These are phyloP conservation scores for Alternaria incomplexa DNA, from an alignment of 2,329 filamentous ascomycete species.

Conservation along the genomic window DNA sequence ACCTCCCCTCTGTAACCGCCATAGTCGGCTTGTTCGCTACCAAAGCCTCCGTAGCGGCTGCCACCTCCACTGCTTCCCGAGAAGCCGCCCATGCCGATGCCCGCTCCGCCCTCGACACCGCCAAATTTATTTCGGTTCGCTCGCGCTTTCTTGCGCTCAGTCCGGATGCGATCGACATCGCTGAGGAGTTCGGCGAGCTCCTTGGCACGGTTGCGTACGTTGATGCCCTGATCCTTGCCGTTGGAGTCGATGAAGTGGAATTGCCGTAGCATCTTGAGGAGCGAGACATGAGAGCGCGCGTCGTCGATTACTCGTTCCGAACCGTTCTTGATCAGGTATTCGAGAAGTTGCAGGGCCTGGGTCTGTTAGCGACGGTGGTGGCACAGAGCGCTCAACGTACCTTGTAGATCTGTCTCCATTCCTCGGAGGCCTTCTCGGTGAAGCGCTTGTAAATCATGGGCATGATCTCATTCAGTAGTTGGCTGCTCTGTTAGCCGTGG, in stretches of 20 bases:
- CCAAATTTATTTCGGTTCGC: conserved; percentile 92
- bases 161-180: conserved; percentile 84
- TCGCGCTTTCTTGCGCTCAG: conserved; percentile 84
- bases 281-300: conserved; percentile 89
- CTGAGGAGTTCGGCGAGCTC: conserved; percentile 92
- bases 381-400: conserved; percentile 50
- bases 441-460: conserved; percentile 99
- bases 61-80: conserved; percentile 59
- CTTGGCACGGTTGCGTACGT: conserved; percentile 95
- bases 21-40: conserved; percentile 66
- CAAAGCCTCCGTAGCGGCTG: conserved; percentile 86
- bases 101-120: conserved; percentile 83
- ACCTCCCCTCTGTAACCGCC: conserved; percentile 76
- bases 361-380: conserved; percentile 18
- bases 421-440: conserved; percentile 96
- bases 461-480: conserved; percentile 99
- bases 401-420: conserved; percentile 99
- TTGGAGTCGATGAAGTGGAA: conserved; percentile 97
- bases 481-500: conserved; percentile 61
- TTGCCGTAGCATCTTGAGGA: conserved; percentile 97
- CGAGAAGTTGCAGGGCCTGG: conserved; percentile 83
- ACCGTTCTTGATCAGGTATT: conserved; percentile 97
- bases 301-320: conserved; percentile 98
- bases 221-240: conserved; percentile 97
- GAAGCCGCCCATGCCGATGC: conserved; percentile 61